phyloP scores from a whole-genome alignment of 1,139 yeast genomes.

The Pichia inconspicua region DNA sequence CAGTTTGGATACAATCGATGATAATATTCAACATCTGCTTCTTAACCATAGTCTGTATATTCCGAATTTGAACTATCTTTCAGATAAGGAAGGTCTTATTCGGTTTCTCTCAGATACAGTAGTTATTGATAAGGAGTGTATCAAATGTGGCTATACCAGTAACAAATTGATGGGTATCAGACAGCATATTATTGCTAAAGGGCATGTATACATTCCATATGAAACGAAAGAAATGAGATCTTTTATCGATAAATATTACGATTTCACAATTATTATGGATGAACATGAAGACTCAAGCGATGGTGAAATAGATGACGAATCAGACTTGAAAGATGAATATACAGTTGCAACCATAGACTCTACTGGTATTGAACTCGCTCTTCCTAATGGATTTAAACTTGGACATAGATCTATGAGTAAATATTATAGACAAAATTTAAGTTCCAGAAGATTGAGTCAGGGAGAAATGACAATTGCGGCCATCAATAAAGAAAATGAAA shows the following conservation, averaged over 20 bases:
- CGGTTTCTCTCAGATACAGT: constrained; percentile 38
- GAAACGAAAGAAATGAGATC: constrained; percentile 40
- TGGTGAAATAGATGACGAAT: constrained; percentile 15
- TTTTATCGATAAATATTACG: constrained; percentile 37
- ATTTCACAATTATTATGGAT: constrained; percentile 26
- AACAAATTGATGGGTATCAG: constrained; percentile 42
- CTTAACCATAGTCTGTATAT: constrained; percentile 42
- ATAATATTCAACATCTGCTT: constrained; percentile 42
- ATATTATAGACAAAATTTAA: constrained; percentile 35
- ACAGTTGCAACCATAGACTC: constrained; percentile 34
- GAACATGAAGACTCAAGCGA: constrained; percentile 15
- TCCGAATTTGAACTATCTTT: constrained; percentile 39
- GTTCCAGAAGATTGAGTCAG: constrained; percentile 21
- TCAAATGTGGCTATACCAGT: constrained; percentile 48
- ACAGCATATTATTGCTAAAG: constrained; percentile 45
- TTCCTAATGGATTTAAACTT: constrained; percentile 43
- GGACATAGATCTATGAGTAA: constrained; percentile 44
- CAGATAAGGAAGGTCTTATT: constrained; percentile 39
- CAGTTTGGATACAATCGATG: constrained; percentile 35
- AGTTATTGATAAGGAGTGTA: constrained; percentile 40
- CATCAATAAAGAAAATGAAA: constrained; percentile 35
- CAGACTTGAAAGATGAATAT: constrained; percentile 26
- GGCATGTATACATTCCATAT: constrained; percentile 49
- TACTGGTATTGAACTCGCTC: constrained; percentile 35
- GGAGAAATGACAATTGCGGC: constrained; percentile 49